Percentiles rank a stretch among this genome's conserved stretches.
These are phyloP conservation scores for Ophiostoma quercus DNA, from an alignment of 2,329 filamentous ascomycete genomes.

Conservation along the genomic window DNA sequence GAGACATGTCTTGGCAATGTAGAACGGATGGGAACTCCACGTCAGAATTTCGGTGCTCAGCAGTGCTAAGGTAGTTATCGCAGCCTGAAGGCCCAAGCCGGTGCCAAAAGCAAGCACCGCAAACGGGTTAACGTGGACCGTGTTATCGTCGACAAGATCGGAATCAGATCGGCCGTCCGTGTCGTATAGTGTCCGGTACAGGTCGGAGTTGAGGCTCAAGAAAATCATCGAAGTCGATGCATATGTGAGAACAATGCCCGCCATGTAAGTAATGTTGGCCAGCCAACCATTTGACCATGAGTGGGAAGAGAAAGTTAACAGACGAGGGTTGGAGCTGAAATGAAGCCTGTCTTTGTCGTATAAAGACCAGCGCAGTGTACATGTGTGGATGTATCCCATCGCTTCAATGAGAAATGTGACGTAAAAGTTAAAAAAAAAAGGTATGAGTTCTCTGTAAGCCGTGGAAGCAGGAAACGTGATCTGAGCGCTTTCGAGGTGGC, in stretches of 20 bases:
- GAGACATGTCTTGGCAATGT: neutral
- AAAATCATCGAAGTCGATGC: neutral
- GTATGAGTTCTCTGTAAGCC: neutral
- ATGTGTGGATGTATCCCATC: conserved; percentile 34
- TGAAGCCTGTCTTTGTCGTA: conserved; percentile 32
- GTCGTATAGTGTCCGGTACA: neutral
- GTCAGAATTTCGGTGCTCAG: neutral
- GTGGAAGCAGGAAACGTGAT: neutral
- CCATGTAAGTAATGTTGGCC: neutral
- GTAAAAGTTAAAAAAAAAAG: neutral
- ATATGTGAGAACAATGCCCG: neutral
- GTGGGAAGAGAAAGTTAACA: neutral
- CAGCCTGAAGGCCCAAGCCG: neutral
- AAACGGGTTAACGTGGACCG: neutral
- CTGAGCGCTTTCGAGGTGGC: neutral
- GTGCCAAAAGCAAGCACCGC: neutral
- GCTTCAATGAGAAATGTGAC: conserved; percentile 33
- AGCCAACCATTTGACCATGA: neutral
- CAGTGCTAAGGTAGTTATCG: neutral
- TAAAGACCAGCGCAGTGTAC: conserved; percentile 33
- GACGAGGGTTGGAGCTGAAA: conserved; percentile 31
- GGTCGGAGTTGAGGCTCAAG: neutral
- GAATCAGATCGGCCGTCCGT: neutral
- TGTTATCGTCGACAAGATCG: neutral
- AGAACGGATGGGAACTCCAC: neutral